Evolutionary conservation across 331 rosid species (phyloP).

Genomic region (Quercus lobata): DNA sequence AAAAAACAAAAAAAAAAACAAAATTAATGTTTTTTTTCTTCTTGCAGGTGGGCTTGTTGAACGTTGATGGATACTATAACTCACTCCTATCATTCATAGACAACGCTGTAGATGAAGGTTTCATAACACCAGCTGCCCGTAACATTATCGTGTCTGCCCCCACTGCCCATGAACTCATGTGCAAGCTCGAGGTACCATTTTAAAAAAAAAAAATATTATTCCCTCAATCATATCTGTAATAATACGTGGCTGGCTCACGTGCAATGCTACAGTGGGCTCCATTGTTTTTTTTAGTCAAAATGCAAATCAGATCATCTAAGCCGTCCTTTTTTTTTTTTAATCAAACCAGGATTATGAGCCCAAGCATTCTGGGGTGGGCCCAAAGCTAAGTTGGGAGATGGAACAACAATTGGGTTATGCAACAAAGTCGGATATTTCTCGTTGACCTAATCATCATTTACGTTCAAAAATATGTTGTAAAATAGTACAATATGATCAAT

Average conservation of each 20-base stretch:
- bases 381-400: slow-evolving; percentile 78
- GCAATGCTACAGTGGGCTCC: neutral
- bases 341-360: slow-evolving; percentile 69
- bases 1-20: no score
- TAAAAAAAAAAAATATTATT: neutral
- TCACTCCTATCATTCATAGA: slow-evolving; percentile 89
- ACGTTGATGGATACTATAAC: slow-evolving; percentile 90
- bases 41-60: slow-evolving; percentile 79
- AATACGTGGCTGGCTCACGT: slow-evolving; percentile 11
- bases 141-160: slow-evolving; percentile 93
- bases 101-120: slow-evolving; percentile 90
- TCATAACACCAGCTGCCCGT: slow-evolving; percentile 85
- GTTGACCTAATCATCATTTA: slow-evolving; percentile 39
- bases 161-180: slow-evolving; percentile 81
- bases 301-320: slow-evolving; percentile 11
- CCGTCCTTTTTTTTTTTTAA: slow-evolving; percentile 15
- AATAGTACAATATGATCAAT: slow-evolving; percentile 8
- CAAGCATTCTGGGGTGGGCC: slow-evolving; percentile 53
- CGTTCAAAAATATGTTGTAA: neutral
- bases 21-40: neutral
- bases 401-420: slow-evolving; percentile 70
- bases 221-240: neutral
- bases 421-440: slow-evolving; percentile 70
- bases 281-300: neutral
- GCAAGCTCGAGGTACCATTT: slow-evolving; percentile 73